Evolutionary conservation across 139 green algal species (phyloP).

Genomic region (Picochlorum costavermella): DNA sequence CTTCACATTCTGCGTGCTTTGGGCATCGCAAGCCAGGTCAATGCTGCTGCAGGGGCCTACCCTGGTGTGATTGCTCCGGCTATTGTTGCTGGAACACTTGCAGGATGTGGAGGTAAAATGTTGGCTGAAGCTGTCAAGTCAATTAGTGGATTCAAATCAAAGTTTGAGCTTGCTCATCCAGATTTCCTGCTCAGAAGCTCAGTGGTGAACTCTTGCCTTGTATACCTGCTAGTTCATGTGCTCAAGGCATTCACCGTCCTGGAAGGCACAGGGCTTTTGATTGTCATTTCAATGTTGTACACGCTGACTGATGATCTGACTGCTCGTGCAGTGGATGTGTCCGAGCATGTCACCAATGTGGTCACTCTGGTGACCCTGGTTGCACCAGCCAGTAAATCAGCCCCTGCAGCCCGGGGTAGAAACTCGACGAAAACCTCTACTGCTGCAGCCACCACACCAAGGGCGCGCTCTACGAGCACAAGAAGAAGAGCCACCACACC

Average conservation of each 20-base stretch:
- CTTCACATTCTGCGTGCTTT: conserved; percentile 5
- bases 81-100: conserved; percentile 3
- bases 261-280: conserved; percentile 6
- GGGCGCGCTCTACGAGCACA: background rate
- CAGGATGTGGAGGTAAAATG: conserved; percentile 11
- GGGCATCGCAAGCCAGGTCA: background rate
- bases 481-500: too few relatives aligned
- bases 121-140: background rate
- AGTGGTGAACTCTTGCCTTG: background rate
- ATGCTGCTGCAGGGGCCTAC: conserved; percentile 5
- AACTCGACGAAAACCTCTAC: too few relatives aligned
- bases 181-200: background rate
- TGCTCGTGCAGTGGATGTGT: background rate
- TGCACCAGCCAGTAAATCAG: background rate
- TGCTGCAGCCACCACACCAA: background rate
- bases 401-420: background rate
- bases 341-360: conserved; percentile 2
- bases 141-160: background rate
- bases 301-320: conserved; percentile 6
- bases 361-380: conserved; percentile 8
- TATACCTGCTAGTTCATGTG: conserved; percentile 3
- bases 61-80: conserved; percentile 5
- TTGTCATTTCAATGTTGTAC: background rate
- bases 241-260: background rate
- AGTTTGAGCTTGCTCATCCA: conserved; percentile 8